A percentile compares a stretch with the other conserved stretches of the same genome.
These are phyloP conservation scores for Cercospora sojina DNA, from an alignment of 2,329 filamentous ascomycete species.

Conservation along the genomic window DNA sequence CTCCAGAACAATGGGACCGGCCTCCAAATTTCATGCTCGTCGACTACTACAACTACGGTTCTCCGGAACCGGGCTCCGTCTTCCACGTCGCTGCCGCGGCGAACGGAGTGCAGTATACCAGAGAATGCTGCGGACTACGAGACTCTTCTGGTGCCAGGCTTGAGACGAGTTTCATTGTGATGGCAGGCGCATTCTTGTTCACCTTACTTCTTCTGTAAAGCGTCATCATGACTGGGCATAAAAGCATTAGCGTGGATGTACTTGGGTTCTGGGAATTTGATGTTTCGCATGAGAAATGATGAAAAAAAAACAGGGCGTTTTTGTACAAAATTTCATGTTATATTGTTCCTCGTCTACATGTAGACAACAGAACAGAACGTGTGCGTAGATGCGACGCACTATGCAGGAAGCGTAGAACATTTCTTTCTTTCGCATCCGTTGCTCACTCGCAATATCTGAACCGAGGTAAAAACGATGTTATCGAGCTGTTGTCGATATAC, in stretches of 20 bases:
- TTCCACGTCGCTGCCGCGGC: constrained; percentile 69
- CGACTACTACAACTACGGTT: constrained; percentile 78
- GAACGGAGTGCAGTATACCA: constrained; percentile 71
- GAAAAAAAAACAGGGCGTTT: neutral
- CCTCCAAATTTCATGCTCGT: constrained; percentile 78
- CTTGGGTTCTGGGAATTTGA: neutral
- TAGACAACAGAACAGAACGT: neutral
- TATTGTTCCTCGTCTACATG: neutral
- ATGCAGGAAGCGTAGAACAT: too few species aligned
- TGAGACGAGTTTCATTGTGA: constrained; percentile 13
- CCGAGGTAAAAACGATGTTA: neutral
- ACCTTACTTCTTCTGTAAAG: constrained; percentile 8
- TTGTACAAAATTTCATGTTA: neutral
- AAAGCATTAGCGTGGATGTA: neutral
- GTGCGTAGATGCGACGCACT: neutral
- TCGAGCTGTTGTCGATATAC: neutral
- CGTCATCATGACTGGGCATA: neutral
- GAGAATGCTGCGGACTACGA: constrained; percentile 55
- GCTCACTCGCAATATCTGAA: too few species aligned
- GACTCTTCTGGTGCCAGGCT: constrained; percentile 9
- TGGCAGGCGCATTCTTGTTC: constrained; percentile 17
- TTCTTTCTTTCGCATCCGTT: too few species aligned
- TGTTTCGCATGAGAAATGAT: neutral
- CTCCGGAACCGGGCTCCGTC: constrained; percentile 64
- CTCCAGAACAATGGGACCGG: constrained; percentile 57